A percentile compares a stretch with the other conserved stretches of the same genome.
Conservation (phyloP, 441 rosid species). For the Croton laevigatus region DNA sequence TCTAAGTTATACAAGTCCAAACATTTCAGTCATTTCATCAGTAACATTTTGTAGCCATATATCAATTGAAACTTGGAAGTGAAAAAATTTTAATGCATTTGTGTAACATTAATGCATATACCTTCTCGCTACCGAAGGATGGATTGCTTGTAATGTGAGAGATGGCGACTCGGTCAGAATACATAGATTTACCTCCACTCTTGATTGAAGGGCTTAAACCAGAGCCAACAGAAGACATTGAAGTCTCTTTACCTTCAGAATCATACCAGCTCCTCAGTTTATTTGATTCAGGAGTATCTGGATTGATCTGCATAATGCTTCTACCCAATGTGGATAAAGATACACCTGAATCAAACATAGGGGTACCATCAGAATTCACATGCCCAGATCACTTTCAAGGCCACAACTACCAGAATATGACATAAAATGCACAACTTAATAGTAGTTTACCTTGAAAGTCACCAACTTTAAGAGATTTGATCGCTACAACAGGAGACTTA, state of each 20-base stretch:
- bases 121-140: constrained; percentile 80
- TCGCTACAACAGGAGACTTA: constrained; percentile 65
- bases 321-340: constrained; percentile 71
- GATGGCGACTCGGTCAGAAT: constrained; percentile 56
- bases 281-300: constrained; percentile 67
- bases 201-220: constrained; percentile 56
- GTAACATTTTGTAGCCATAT: too few relatives aligned
- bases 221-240: constrained; percentile 71
- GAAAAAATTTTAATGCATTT: not conserved
- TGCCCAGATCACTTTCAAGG: not conserved
- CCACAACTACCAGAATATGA: not conserved
- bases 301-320: constrained; percentile 64
- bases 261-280: constrained; percentile 80
- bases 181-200: constrained; percentile 66
- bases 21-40: not conserved
- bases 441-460: constrained; percentile 79
- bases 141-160: constrained; percentile 60
- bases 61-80: not conserved
- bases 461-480: constrained; percentile 78
- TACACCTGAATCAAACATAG: constrained; percentile 46
- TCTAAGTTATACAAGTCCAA: not conserved
- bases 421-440: not conserved
- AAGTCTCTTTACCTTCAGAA: constrained; percentile 73
- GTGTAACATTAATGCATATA: constrained; percentile 20
- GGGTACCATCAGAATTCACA: not conserved